phyloP scores from a whole-genome alignment of 116 monocot species.

The Zostera marina region DNA sequence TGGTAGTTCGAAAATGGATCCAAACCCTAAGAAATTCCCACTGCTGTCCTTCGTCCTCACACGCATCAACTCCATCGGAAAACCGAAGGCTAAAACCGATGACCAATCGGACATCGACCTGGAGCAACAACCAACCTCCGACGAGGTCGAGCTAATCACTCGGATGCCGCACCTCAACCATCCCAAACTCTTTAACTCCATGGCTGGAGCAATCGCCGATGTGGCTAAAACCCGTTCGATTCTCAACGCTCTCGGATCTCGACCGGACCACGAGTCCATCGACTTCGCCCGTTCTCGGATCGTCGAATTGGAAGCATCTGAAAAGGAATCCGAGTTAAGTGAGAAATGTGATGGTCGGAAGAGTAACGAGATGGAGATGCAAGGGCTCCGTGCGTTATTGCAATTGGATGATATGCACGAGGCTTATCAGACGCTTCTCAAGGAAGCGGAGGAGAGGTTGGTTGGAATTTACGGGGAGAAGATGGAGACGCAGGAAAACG shows the following conservation, averaged over 20 bases:
- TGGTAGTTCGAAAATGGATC: neutral
- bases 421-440: constrained; percentile 43
- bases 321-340: constrained; percentile 1
- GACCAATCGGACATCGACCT: constrained; percentile 15
- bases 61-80: constrained; percentile 11
- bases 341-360: constrained; percentile 20
- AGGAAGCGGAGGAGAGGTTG: constrained; percentile 57
- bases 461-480: constrained; percentile 27
- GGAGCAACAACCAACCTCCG: constrained; percentile 21
- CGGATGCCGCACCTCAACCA: constrained; percentile 50
- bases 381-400: constrained; percentile 25
- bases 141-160: constrained; percentile 38
- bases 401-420: constrained; percentile 62
- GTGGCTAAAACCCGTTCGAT: constrained; percentile 51
- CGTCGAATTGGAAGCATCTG: constrained; percentile 19
- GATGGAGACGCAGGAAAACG: too few species aligned
- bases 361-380: constrained; percentile 24
- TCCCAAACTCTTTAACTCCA: constrained; percentile 50
- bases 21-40: constrained; percentile 1
- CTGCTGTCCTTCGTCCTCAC: neutral
- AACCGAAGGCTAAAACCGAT: constrained; percentile 4
- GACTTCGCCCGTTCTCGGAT: constrained; percentile 41
- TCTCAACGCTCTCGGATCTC: constrained; percentile 47
- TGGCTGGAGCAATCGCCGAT: constrained; percentile 56
- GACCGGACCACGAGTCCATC: constrained; percentile 85